Evolutionary conservation across 1,284 basidiomycete genomes (phyloP).

Genomic region (Sanguinoderma infundibulare): DNA sequence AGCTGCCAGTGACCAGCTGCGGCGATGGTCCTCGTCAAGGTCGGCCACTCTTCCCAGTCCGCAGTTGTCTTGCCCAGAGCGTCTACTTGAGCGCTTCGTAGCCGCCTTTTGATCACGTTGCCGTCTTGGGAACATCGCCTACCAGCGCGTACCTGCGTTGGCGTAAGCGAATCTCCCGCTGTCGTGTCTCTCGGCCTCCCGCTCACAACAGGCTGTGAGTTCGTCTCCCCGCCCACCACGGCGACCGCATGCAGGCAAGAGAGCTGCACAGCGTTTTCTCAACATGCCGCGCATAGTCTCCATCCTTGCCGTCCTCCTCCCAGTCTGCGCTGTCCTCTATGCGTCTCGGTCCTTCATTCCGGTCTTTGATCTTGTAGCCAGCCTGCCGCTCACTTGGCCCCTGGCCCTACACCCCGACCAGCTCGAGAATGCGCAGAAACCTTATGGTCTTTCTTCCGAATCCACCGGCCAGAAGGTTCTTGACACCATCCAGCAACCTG

Average conservation of each 20-base stretch:
- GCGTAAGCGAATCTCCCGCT: neutral
- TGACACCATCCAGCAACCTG: conserved; percentile 15
- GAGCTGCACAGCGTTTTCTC: neutral
- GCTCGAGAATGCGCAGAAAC: conserved; percentile 9
- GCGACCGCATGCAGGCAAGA: conserved; percentile 3
- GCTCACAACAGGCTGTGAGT: neutral
- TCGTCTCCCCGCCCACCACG: neutral
- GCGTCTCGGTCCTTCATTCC: conserved; percentile 30
- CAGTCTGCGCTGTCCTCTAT: conserved; percentile 28
- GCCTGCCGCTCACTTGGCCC: conserved; percentile 32
- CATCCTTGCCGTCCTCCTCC: conserved; percentile 28
- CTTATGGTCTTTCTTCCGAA: conserved; percentile 14
- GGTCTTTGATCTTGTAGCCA: conserved; percentile 25
- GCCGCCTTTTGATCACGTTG: neutral
- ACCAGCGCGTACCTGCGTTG: too few relatives aligned
- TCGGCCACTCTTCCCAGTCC: neutral
- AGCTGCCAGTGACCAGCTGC: too few relatives aligned
- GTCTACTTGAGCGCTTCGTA: neutral
- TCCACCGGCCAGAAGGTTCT: neutral
- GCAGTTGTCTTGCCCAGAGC: neutral
- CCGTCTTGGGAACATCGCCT: neutral
- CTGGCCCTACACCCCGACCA: conserved; percentile 32
- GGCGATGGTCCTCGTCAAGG: too few relatives aligned
- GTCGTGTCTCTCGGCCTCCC: neutral
- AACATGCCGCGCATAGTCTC: conserved; percentile 30